Evolutionary conservation across 2,329 filamentous ascomycete species (phyloP), one percentile per base, ranked within the genome.

Genomic region (Cryoendolithus antarcticus): DNA sequence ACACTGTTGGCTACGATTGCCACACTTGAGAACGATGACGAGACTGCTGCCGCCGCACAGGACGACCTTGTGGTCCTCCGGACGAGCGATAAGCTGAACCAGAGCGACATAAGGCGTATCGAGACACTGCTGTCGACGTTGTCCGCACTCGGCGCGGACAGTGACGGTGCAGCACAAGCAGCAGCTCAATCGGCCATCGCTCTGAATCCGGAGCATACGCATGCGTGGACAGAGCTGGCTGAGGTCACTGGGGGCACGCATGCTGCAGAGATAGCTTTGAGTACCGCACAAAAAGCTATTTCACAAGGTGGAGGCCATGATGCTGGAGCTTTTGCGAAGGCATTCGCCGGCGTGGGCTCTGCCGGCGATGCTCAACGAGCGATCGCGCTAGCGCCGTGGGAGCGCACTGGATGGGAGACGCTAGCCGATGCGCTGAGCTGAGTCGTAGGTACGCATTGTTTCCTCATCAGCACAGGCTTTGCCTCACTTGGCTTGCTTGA

Each of bases 1-100:
- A 72, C 86, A 1, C 71, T 96, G 3, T 70, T 98, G 0, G 88
- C 86, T 1, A 79, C 85, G 2, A 83, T 96, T 48, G 85, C 86
- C 0, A 68, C 93, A 2, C 62, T 95, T 0, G 86, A 94, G 43
- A 70, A 76, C 10, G 88, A 95, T 53, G 66, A 70, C 12, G 86
- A 93, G 48, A 82, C 79, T 2, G 65, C 89, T 6, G 82, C 86
- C 40, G 88, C 86, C 0, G 86, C 94, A 1, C 70, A 76, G 3
- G 75, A 82, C 5, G 86, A 93, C 55, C 71, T 98, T 8, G 71
- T 85, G 34, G 67, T 65, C 2, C 69, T 95, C 34, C 75, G 86
- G 27, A 82, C 77, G 1, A 76, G 73, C 38, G 73, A 81, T 37
- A 70, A 70, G 35, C 67, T 86, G 3, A 71, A 70, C 4, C 66